Evolutionary conservation across 1,284 basidiomycete genomes (phyloP), one percentile per base, ranked within the genome.

Genomic region (Cutaneotrichosporon spelunceum): DNA sequence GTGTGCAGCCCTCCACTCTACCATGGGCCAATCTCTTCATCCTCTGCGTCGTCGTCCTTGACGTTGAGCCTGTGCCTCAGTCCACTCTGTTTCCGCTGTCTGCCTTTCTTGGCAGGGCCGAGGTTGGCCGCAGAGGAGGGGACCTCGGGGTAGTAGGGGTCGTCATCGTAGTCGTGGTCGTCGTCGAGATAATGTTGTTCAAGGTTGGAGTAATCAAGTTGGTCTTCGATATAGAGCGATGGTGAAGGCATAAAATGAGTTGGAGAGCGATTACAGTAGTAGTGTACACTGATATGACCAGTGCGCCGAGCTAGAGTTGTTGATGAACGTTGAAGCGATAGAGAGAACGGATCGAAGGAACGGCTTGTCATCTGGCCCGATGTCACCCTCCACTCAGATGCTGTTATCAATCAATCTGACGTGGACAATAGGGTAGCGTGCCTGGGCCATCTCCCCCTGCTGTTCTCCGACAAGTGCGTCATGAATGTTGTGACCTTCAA

Each of bases 61-160:
- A 16, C 60, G 45, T 72, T 72, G 1, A 63, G 66, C 58, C 67
- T 70, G 36, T 42, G 52, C 39, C 48, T 54, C 30, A 53, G 19
- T 26, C 39, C 49, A 14, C 45, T 29, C 7, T 52, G 45, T 45
- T 56, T 64, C 42, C 60, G 30, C 39, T 57, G 58, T 61, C 65
- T 70, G 8, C 57, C 53, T 26, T 65, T 68, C 29, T 60, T 50
- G 26, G 62, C 52, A n/a, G 64, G 60, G 7, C 33, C 54, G 8
- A 44, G 14, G 58, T 65, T 65, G 50, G 64, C 60, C 16, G 54
- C 58, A 13, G 64, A 65, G 23, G 60, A 62, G 6, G 64, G 64
- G 13, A 60, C 45, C 23, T 50, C 45, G 29, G 52, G 39, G 50
- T 58, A 52, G 42, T 56, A 53, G 23, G 52, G 39, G 54, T 56